Base-by-base conservation (phyloP, 768 basidiomycete species). In the Termitomyces sp. region DNA sequence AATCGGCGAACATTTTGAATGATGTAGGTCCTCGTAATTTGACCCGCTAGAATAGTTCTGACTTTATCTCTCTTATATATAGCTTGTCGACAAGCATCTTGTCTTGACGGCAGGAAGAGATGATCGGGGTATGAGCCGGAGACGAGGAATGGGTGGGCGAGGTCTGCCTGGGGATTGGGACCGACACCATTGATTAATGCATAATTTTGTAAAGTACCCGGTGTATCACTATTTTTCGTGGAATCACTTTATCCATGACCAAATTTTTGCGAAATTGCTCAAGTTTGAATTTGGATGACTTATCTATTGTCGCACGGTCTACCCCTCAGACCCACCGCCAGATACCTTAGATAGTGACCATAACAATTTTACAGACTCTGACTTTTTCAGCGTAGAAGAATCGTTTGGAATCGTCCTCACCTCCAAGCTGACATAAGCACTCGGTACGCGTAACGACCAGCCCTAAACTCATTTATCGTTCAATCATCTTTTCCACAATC, bases 1-100 rank as follows among this genome's bases (percentile, higher is more conserved):
- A 94, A 72, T 90, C 91, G 31, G 80, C 95, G 16, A 88, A 87
- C 62, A 83, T 87, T 10, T 71, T 98, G 57, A 98, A 95, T 68
- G 93, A 96, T 64, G 95, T 96, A 67, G 65, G 92, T 65, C 2
- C 43, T 48, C 41, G 18, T 53, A 51, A 32, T 53, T 27, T 57
- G 36, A 46, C 14, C 10, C 4, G 34, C 14, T 16, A 48, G 26
- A 20, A 44, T 39, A 26, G 32, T 10, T 13, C 48, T 59, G 58
- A 43, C 52, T 53, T 56, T 18, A 49, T 56, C 26, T 50, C 20
- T 52, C 37, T 48, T 41, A n/a, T 4, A 77, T 41, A n/a, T 4
- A 77, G 91, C 78, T 93, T 56, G 90, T 93, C 31, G 91, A 93
- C 68, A 92, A 89, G 61, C 89, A 93, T 64, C 68, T 89, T 22